Evolutionary conservation across 192 early-diverging fungal genomes (phyloP), one percentile per base, ranked within the genome.

Genomic region (Oehlia diaphana): DNA sequence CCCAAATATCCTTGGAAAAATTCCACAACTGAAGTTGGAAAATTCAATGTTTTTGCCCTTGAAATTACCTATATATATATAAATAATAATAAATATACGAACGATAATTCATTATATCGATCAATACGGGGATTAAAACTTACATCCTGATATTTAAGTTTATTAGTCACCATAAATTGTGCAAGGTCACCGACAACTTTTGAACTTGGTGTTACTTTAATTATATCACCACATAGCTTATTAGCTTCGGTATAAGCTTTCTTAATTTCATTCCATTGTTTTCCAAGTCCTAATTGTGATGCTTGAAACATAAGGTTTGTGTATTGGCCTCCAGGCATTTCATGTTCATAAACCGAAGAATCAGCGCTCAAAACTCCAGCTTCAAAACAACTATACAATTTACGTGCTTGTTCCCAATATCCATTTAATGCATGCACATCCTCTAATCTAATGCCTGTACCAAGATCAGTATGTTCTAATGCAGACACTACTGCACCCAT

Each of bases 291-390:
- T 21, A 98, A 89, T 81, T 95, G 94, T 83, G 97, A 94, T 44
- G 95, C 92, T 86, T 99, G 97, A 93, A 99, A 99, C 89, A 98
- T 91, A 63, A 99, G 85, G 87, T 99, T 99, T 68, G 97, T 99
- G 90, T 99, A 99, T 87, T 99, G 97, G 37, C 97, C 93, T 77
- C 97, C 96, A 68, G 95, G 96, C 97, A 98, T 97, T 88, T 98
- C 97, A 83, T 97, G 96, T 37, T 92, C 89, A 85, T 98, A 98
- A 19, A 98, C 96, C 26, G 93, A 93, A 3, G 96, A 93, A 84
- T 98, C 97, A 21, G 91, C 89, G 19, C 92, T 90, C 80, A 94
- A 93, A 80, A 98, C 92, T 78, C 93, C 94, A 35, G 96, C 92
- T 81, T 99, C 97, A 83, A 99, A 99, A 87, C 96, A 94, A 81